Conservation (phyloP, 192 early-diverging fungal species). For the Coemansia sp. region DNA sequence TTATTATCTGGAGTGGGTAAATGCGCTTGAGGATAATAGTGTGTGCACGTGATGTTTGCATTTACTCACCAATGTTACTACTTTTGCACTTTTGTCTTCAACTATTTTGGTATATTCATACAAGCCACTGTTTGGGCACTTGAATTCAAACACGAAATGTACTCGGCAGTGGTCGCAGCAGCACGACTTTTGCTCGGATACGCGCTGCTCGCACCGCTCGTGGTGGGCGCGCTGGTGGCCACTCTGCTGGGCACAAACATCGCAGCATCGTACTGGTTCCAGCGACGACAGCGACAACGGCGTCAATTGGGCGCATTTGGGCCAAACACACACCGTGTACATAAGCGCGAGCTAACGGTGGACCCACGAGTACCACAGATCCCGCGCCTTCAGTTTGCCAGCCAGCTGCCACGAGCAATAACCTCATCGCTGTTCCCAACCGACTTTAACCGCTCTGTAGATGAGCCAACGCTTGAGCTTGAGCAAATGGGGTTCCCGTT, state of each 20-base stretch:
- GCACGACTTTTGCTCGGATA: conserved; percentile 25
- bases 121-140: too few species aligned
- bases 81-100: not conserved
- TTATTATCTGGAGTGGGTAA: too few species aligned
- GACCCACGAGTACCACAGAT: conserved; percentile 36
- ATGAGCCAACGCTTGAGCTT: conserved; percentile 5
- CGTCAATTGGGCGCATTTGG: not conserved
- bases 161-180: not conserved
- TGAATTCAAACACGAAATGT: not conserved
- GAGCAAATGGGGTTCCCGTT: not conserved
- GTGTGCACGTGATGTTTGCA: too few species aligned
- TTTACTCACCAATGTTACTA: too few species aligned
- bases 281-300: conserved; percentile 9
- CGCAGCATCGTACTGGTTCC: conserved; percentile 48
- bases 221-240: conserved; percentile 17
- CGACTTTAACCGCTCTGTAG: conserved; percentile 4
- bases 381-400: conserved; percentile 30
- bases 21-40: too few species aligned
- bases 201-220: conserved; percentile 22
- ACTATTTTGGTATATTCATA: not conserved
- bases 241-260: conserved; percentile 40
- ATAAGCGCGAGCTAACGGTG: conserved; percentile 1
- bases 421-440: conserved; percentile 17
- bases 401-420: not conserved
- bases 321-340: not conserved